Evolutionary conservation across 495 filamentous ascomycete genomes (phyloP), one percentile per base, ranked within the genome.

Genomic region (Aspergillus asperescens): DNA sequence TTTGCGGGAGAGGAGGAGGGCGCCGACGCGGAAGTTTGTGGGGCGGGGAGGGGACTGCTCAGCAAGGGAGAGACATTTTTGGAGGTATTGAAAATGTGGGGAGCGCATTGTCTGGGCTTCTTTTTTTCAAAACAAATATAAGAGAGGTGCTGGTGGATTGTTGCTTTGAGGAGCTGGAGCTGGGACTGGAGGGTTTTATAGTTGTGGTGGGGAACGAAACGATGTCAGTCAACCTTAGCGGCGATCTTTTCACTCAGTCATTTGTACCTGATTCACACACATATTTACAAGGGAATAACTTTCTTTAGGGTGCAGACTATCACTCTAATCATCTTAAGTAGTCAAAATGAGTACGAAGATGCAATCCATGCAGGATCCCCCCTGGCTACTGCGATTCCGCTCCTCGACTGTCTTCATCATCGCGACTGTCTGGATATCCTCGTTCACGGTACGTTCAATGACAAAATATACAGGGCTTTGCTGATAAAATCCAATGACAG

Each of bases 1-100:
- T 60, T 62, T 56, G 22, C 78, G 58, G 42, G 83, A 77, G 23
- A 95, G 74, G 24, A 97, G 72, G 38, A 96, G 61, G 6, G 93
- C 93, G 51, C 93, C 93, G 31, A 98, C 90, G 54, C 92, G 82
- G 74, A 88, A 98, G 68, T 96, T 96, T 35, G 89, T 90, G 9
- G 92, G 85, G 46, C 87, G 89, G 4, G 88, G 86, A 9, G 87
- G 85, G 2, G 90, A 92, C 59, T 86, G 76, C 25, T 79, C 74
- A 7, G 93, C 92, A 32, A 89, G 77, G 31, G 74, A 66, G 31
- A 98, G 80, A 44, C 88, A 87, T 45, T 85, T 72, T 41, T 72
- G 77, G 73, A 97, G 87, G 68, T 87, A 87, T 20, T 68, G 68
- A 25, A 68, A 53, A 66, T 94, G 90, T 50, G 61, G 62, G 50